Evolutionary conservation across 352 stramenopile genomes (phyloP), one percentile per base, ranked within the genome.

Genomic region (Globisporangium recalcitrans): DNA sequence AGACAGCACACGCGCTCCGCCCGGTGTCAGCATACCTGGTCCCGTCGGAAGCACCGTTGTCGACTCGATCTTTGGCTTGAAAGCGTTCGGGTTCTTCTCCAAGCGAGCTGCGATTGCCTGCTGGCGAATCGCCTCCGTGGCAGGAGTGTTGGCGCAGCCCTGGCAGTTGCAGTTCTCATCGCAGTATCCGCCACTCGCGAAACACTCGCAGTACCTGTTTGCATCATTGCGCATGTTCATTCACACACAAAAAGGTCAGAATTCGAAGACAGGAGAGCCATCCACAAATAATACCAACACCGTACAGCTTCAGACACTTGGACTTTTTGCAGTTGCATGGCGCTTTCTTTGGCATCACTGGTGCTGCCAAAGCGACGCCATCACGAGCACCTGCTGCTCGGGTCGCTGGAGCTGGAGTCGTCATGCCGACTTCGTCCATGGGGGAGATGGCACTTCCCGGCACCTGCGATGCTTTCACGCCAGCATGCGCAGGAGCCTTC

Each of bases 251-350:
- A 7, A 16, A 24, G 26, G 34, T n/a, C 19, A 26, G 26, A 19
- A 56, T 10, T 52, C 22, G 5, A 26, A 67, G 14, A 42, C 8
- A 52, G 21, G 21, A 42, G n/a, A 29, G 27, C 11, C 22, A 11
- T 46, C 16, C 7, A 44, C 4, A 42, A 31, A 31, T n/a, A 44
- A 21, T 4, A 21, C 38, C 38, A 21, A 46, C 16, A 38, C 74
- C 72, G 68, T 78, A 96, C 27, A 99, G 65, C 74, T 99, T 99
- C 16, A 99, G 80, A 58, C 96, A 99, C 72, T 98, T 97, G 34
- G 95, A 98, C 72, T 98, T 98, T 67, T 98, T 98, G 78, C 96
- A 99, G 53, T 98, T 98, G 78, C 96, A 99, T 6, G 83, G 82
- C 0, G 83, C 80, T 47, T 88, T 90, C 53, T 86, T 93, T 40